phyloP scores from a whole-genome alignment of 345 rosid genomes.

The Bruguiera sexangula region DNA sequence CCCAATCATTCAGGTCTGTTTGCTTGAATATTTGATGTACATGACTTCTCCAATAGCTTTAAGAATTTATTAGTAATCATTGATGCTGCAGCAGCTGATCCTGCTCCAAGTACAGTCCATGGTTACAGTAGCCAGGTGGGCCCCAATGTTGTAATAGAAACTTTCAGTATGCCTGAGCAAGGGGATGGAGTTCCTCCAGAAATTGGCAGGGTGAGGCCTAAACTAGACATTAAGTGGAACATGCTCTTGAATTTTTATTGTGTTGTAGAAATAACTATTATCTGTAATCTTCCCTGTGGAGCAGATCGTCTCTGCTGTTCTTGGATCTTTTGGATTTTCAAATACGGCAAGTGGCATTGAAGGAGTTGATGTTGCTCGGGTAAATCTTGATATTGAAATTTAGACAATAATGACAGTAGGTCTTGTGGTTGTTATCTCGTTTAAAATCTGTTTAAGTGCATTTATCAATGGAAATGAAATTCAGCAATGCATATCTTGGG shows the following conservation, averaged over 20 bases:
- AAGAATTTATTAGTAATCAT: neutral
- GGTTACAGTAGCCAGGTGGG: slow-evolving; percentile 30
- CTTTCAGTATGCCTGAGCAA: slow-evolving; percentile 61
- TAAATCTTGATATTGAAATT: slow-evolving; percentile 24
- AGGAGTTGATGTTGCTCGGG: slow-evolving; percentile 43
- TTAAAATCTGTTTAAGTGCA: neutral
- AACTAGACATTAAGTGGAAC: slow-evolving; percentile 16
- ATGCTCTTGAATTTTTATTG: neutral
- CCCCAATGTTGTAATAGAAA: slow-evolving; percentile 62
- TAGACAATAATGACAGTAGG: neutral
- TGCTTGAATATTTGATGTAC: neutral
- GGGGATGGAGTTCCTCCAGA: slow-evolving; percentile 74
- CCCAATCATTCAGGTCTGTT: slow-evolving; percentile 47
- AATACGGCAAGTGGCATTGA: slow-evolving; percentile 44
- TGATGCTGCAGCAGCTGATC: slow-evolving; percentile 35
- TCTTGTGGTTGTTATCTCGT: neutral
- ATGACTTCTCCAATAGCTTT: neutral
- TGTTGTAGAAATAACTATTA: neutral
- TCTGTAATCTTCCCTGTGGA: slow-evolving; percentile 17
- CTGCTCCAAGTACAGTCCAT: slow-evolving; percentile 38
- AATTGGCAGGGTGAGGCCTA: slow-evolving; percentile 53
- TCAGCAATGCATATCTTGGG: neutral
- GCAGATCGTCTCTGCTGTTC: slow-evolving; percentile 75
- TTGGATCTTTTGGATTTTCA: slow-evolving; percentile 64
- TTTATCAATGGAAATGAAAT: no score